Conservation (phyloP, 2,329 filamentous ascomycete genomes). For the Verticillium klebahnii region DNA sequence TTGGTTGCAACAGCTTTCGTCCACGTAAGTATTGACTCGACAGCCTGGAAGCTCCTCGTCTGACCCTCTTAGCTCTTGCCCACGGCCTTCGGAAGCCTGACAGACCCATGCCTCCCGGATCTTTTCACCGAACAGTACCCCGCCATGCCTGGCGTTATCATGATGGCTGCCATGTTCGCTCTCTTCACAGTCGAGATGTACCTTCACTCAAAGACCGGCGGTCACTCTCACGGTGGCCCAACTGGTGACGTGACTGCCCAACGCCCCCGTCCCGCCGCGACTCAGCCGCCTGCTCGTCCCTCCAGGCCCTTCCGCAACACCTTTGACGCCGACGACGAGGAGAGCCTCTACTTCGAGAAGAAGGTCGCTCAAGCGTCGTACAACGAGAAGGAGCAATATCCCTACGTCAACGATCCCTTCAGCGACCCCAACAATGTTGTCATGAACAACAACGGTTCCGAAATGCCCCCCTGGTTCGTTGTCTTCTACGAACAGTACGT, state of each 20-base stretch:
- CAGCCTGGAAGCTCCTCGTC: background rate
- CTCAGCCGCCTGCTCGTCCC: background rate
- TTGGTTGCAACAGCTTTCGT: slow-evolving; percentile 70
- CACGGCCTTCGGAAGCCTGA: slow-evolving; percentile 51
- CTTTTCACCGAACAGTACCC: slow-evolving; percentile 57
- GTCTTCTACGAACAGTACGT: slow-evolving; percentile 61
- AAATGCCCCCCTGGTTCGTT: slow-evolving; percentile 59
- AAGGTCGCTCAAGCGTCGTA: slow-evolving; percentile 33
- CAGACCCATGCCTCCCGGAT: slow-evolving; percentile 51
- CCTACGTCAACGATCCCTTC: slow-evolving; percentile 14
- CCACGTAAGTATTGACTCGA: slow-evolving; percentile 43
- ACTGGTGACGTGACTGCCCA: slow-evolving; percentile 29
- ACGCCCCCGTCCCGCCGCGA: background rate
- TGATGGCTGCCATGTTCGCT: slow-evolving; percentile 57
- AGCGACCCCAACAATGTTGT: slow-evolving; percentile 21
- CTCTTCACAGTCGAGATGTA: slow-evolving; percentile 61
- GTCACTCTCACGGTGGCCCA: slow-evolving; percentile 54
- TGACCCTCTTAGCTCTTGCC: slow-evolving; percentile 42
- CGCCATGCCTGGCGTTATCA: slow-evolving; percentile 59
- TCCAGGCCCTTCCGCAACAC: background rate
- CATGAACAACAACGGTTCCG: slow-evolving; percentile 24
- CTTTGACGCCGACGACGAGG: slow-evolving; percentile 17
- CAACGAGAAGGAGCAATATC: slow-evolving; percentile 26
- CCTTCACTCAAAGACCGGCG: slow-evolving; percentile 54
- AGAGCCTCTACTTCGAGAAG: slow-evolving; percentile 31